Base-by-base conservation (phyloP, 1,139 yeast species). In the Diutina siamensis region DNA sequence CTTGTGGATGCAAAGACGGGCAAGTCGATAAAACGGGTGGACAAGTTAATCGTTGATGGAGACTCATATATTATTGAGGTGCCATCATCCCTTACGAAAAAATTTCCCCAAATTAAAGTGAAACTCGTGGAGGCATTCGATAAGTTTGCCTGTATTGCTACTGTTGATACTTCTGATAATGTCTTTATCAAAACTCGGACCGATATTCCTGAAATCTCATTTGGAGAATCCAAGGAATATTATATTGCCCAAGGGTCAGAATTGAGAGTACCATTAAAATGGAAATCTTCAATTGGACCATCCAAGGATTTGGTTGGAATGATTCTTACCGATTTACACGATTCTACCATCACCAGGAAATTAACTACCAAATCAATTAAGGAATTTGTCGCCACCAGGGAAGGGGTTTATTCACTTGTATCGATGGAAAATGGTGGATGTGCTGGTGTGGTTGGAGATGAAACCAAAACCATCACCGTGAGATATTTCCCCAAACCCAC, bases 81-180 rank as follows among this genome's bases (percentile, higher is more conserved):
- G 0, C 83, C 87, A 1, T 53, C 62, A 1, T 67, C 82, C 48
- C 61, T 62, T 1, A 62, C 67, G 17, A 4, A 13, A 20, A 35
- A 35, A 10, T 95, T 96, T 17, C 95, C 96, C 12, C 71, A 74
- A 19, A 87, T 78, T 57, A 72, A 76, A 15, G 62, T 92, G 1
- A 67, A 77, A 1, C 59, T 94, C 49, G 72, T 76, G 2, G 74
- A 84, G 12, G 76, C 86, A 3, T 72, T 70, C 34, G 98, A 94
- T 58, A 73, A 76, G 12, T 76, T 83, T 27, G 79, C 81, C 1
- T 92, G 99, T 63, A 67, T 74, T 15, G 88, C 85, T 12, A 77
- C 78, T n/a, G 20, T 20, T 13, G 40, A 35, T n/a, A 20, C 28
- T 13, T 8, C 7, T n/a, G 36, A 20, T 9, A 28, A 18, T 5